phyloP scores from a whole-genome alignment of 805 yeast genomes.

The Zygotorulaspora florentina region DNA sequence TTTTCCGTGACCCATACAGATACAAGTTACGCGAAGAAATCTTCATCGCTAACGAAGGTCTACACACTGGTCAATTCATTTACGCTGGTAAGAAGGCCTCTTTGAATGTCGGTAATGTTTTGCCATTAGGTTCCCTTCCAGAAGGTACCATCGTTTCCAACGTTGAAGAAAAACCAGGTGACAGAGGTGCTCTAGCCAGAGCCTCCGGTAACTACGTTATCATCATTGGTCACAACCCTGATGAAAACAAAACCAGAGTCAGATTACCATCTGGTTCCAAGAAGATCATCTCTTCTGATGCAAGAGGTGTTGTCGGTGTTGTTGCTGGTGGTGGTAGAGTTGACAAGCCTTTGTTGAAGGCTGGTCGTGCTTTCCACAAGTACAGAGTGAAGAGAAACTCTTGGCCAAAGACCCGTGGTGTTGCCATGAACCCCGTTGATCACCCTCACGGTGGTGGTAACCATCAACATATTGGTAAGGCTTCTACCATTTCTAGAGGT shows the following conservation, averaged over 20 bases:
- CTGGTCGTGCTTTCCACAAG: slow-evolving; percentile 99
- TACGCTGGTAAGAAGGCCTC: slow-evolving; percentile 99
- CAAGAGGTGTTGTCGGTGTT: slow-evolving; percentile 99
- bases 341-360: slow-evolving; percentile 99
- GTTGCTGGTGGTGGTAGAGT: slow-evolving; percentile 99
- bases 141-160: slow-evolving; percentile 99
- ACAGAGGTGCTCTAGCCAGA: slow-evolving; percentile 99
- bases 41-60: slow-evolving; percentile 99
- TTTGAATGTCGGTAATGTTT: slow-evolving; percentile 92
- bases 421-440: slow-evolving; percentile 99
- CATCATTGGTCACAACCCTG: slow-evolving; percentile 98
- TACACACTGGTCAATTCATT: slow-evolving; percentile 98
- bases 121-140: slow-evolving; percentile 95
- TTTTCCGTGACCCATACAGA: slow-evolving; percentile 99
- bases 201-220: slow-evolving; percentile 99
- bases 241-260: slow-evolving; percentile 98
- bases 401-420: slow-evolving; percentile 99
- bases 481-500: slow-evolving; percentile 98
- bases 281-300: slow-evolving; percentile 91
- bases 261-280: slow-evolving; percentile 99
- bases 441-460: slow-evolving; percentile 99
- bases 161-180: slow-evolving; percentile 98
- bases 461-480: slow-evolving; percentile 99
- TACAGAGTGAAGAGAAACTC: slow-evolving; percentile 99
- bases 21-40: slow-evolving; percentile 97